Evolutionary conservation across 2,329 filamentous ascomycete species (phyloP).

Genomic region (Gnomoniopsis smithogilvyi): DNA sequence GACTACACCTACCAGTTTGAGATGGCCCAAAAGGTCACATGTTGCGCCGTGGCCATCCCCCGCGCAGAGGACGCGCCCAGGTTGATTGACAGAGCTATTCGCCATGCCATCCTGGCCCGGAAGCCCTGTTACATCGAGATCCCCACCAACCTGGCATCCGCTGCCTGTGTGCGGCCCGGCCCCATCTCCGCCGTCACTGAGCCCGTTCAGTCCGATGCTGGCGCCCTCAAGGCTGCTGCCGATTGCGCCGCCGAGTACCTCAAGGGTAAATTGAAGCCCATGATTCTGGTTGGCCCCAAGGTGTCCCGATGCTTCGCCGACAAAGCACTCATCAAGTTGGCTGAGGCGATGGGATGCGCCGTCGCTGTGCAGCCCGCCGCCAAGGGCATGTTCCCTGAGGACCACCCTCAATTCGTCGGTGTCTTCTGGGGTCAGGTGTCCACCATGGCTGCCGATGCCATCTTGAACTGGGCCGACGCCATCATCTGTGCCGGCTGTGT

Average conservation of each 20-base stretch:
- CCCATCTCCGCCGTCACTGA: conserved; percentile 25
- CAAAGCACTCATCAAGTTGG: conserved; percentile 22
- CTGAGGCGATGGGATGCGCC: conserved; percentile 26
- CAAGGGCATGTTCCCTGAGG: conserved; percentile 28
- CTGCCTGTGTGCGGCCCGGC: conserved; percentile 25
- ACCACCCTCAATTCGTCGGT: conserved; percentile 25
- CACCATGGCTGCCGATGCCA: conserved; percentile 24
- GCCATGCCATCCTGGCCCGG: conserved; percentile 21
- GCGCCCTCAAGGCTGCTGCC: conserved; percentile 23
- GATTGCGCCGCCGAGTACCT: conserved; percentile 22
- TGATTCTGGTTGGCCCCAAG: conserved; percentile 26
- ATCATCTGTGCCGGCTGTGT: conserved; percentile 25
- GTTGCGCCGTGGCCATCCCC: conserved; percentile 26
- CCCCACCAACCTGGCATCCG: conserved; percentile 25
- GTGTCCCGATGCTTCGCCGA: conserved; percentile 20
- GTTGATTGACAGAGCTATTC: conserved; percentile 25
- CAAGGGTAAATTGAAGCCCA: conserved; percentile 24
- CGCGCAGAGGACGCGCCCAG: conserved; percentile 25
- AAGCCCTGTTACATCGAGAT: conserved; percentile 29
- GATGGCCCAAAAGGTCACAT: conserved; percentile 30
- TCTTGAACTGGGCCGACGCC: conserved; percentile 26
- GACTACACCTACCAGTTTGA: conserved; percentile 28
- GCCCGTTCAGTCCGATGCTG: conserved; percentile 18
- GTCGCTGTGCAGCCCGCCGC: conserved; percentile 27
- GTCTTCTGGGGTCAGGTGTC: conserved; percentile 27